A percentile compares a stretch with the other conserved stretches of the same genome.
Evolutionary conservation across 1,139 yeast species (phyloP).

Genomic region (Casaregolazyma lundiana): DNA sequence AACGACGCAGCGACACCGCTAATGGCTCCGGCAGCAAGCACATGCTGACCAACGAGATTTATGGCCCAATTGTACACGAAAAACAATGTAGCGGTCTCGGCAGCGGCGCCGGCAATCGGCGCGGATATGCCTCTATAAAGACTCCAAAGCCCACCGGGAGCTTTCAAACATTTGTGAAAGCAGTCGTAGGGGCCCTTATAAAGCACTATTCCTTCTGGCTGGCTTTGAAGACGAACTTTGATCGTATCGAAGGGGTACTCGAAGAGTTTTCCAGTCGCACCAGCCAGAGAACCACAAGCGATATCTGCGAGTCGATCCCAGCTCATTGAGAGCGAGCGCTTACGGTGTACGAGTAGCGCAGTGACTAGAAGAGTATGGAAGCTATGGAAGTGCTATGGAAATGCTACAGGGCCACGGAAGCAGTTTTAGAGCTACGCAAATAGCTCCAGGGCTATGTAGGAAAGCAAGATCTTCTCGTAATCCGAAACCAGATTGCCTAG

Average conservation of each 20-base stretch:
- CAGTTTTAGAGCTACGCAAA: too few relatives aligned
- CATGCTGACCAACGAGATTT: conserved; percentile 8
- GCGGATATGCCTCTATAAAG: conserved; percentile 64
- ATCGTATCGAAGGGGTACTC: conserved; percentile 93
- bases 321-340: neutral
- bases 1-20: conserved; percentile 83
- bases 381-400: too few relatives aligned
- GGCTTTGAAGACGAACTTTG: conserved; percentile 82
- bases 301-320: conserved; percentile 23
- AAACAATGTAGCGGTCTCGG: conserved; percentile 75
- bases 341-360: neutral
- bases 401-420: too few relatives aligned
- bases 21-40: conserved; percentile 63
- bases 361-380: too few relatives aligned
- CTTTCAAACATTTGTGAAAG: conserved; percentile 58
- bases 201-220: conserved; percentile 43
- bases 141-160: conserved; percentile 54
- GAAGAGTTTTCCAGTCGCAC: conserved; percentile 75
- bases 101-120: conserved; percentile 82
- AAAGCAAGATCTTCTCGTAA: too few relatives aligned
- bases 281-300: conserved; percentile 48
- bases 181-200: conserved; percentile 55
- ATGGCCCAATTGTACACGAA: conserved; percentile 45
- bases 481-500: too few relatives aligned
- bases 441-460: too few relatives aligned